These are phyloP conservation scores for Diaporthe ampelina DNA, from an alignment of 2,329 filamentous ascomycete genomes.

Conservation along the genomic window DNA sequence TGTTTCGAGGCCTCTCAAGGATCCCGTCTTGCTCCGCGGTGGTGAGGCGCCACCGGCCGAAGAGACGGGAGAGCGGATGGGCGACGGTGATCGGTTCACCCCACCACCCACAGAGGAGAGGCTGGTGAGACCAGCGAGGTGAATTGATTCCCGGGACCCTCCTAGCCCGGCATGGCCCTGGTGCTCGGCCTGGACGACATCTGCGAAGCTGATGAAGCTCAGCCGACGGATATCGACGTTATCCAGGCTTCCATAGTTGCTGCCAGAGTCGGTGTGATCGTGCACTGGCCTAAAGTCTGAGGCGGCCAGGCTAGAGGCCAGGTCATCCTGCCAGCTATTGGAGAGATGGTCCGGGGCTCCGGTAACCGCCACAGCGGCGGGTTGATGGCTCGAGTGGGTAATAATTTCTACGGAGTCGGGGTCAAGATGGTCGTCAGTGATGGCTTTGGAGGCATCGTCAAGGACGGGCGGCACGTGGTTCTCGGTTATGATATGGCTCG, in stretches of 20 bases:
- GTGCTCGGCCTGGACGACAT: constrained; percentile 91
- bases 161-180: constrained; percentile 69
- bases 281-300: constrained; percentile 68
- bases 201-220: constrained; percentile 96
- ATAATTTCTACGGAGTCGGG: constrained; percentile 94
- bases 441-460: constrained; percentile 91
- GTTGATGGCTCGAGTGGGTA: constrained; percentile 86
- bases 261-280: constrained; percentile 56
- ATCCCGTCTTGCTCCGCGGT: constrained; percentile 81
- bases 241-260: constrained; percentile 85
- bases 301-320: constrained; percentile 50
- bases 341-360: constrained; percentile 52
- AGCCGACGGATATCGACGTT: constrained; percentile 81
- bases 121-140: constrained; percentile 76
- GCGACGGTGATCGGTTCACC: constrained; percentile 78
- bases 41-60: constrained; percentile 72
- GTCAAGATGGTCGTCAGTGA: constrained; percentile 87
- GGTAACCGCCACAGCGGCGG: constrained; percentile 77
- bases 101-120: constrained; percentile 59
- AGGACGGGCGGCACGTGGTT: constrained; percentile 93
- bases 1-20: constrained; percentile 81
- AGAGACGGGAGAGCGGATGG: constrained; percentile 83
- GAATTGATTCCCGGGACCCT: constrained; percentile 77
- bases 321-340: constrained; percentile 43
- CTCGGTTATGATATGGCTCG: constrained; percentile 92